Evolutionary conservation across 164 flowering plant genomes (phyloP).

Genomic region (Macadamia tetraphylla): DNA sequence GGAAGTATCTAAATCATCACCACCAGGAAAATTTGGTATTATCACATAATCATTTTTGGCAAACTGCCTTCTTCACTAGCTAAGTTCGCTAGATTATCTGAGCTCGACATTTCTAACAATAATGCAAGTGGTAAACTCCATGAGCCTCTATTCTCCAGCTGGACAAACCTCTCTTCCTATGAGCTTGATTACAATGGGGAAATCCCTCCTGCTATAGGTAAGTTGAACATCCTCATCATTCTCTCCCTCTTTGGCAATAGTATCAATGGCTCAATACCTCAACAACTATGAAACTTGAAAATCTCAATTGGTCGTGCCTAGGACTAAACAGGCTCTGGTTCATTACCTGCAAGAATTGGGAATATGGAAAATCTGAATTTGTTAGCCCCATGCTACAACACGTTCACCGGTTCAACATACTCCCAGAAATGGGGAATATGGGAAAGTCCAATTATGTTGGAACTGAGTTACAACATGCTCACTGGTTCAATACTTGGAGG

Average conservation of each 20-base stretch:
- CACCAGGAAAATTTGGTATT: not conserved
- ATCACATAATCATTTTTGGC: not conserved
- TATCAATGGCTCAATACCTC: not conserved
- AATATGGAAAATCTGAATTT: not conserved
- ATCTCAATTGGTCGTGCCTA: not conserved
- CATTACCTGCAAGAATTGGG: not conserved
- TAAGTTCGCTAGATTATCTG: not conserved
- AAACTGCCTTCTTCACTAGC: not conserved
- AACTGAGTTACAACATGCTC: not conserved
- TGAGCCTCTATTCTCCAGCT: not conserved
- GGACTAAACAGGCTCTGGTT: not conserved
- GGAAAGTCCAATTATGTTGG: not conserved
- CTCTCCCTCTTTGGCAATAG: conserved; percentile 11
- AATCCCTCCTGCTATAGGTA: not conserved
- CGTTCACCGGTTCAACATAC: not conserved
- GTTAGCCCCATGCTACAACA: too few species aligned
- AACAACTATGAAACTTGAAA: not conserved
- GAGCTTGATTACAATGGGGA: not conserved
- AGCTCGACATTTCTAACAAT: not conserved
- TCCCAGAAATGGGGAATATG: not conserved
- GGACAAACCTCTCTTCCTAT: not conserved
- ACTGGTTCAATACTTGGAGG: not conserved
- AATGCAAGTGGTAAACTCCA: not conserved
- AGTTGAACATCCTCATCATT: not conserved
- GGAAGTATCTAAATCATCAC: too few species aligned